Base-by-base conservation (phyloP, 768 basidiomycete species). In the Podaxis sp. region DNA sequence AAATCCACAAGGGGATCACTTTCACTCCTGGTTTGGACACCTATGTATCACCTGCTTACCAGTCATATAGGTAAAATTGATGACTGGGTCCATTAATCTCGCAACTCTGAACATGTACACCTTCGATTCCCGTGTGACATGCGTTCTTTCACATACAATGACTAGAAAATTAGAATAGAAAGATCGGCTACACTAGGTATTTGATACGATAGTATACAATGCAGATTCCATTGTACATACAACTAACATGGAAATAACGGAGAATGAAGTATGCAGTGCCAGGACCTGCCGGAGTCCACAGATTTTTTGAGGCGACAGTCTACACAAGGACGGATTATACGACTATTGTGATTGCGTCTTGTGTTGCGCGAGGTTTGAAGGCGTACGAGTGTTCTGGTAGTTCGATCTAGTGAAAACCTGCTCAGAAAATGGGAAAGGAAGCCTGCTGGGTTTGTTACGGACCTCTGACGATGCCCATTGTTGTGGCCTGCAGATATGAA, bases 71-170 rank as follows among this genome's bases (percentile, higher is more conserved):
- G 38, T 16, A 16, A 40, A 40, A 10, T 16, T 40, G 16, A 71
- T 82, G 27, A 98, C 96, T 0, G 96, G 96, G 0, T 63, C 91
- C 14, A 77, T 95, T 64, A 98, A 98, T 69, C 65, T 98, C 37
- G 78, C 82, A 0, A 79, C 95, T 61, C 73, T 75, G 63, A 98
- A 93, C 9, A 94, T 98, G 86, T 92, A 94, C 67, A 79, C 80
- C 35, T 74, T 80, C 1, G 76, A 87, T 59, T 50, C 61, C 37
- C 65, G 73, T 32, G 87, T 91, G 5, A 79, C 95, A 77, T 59
- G 74, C 4, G 80, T 95, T 71, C 97, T 9, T 64, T 74, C 5
- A 67, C 89, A 84, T 63, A 72, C 70, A 1, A 72, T 85, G 4
- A 90, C 89, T 6, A 94, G 93, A 91, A 50, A 50, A 23, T 14